phyloP scores from a whole-genome alignment of 148 eudicot genomes.

The Chenopodium album region DNA sequence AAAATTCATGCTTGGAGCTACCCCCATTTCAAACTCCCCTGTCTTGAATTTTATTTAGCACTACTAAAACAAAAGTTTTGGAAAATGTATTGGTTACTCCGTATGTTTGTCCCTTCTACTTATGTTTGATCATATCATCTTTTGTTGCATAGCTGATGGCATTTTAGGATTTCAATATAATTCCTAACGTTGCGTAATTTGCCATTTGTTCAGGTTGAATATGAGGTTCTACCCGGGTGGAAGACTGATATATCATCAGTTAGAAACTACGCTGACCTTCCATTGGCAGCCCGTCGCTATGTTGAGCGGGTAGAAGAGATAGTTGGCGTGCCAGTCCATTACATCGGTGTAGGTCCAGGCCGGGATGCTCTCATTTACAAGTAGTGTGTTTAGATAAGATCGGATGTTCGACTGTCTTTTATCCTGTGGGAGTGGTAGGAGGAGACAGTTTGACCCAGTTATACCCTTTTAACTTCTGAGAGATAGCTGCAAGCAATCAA shows the following conservation, averaged over 20 bases:
- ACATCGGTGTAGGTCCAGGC: constrained; percentile 91
- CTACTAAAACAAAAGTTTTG: neutral
- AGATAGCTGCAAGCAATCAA: neutral
- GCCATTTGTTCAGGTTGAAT: constrained; percentile 60
- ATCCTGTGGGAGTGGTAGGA: neutral
- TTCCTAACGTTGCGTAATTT: neutral
- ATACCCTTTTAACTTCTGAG: neutral
- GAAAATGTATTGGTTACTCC: neutral
- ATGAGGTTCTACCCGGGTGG: constrained; percentile 92
- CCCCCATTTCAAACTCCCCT: neutral
- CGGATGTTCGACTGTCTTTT: neutral
- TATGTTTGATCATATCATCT: neutral
- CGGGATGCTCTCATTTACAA: constrained; percentile 94
- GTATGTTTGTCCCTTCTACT: neutral
- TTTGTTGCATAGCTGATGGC: neutral
- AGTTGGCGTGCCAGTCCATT: constrained; percentile 78
- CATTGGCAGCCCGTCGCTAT: constrained; percentile 62
- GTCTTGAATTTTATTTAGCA: too few relatives aligned
- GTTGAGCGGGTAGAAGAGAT: constrained; percentile 90
- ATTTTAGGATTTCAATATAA: neutral
- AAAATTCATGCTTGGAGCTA: neutral
- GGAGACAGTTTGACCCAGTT: neutral
- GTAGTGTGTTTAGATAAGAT: constrained; percentile 18
- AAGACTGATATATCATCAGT: constrained; percentile 70
- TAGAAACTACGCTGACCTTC: constrained; percentile 71